These are phyloP conservation scores for Tetragonia tetragonoides DNA, from an alignment of 148 eudicot species.

Conservation along the genomic window DNA sequence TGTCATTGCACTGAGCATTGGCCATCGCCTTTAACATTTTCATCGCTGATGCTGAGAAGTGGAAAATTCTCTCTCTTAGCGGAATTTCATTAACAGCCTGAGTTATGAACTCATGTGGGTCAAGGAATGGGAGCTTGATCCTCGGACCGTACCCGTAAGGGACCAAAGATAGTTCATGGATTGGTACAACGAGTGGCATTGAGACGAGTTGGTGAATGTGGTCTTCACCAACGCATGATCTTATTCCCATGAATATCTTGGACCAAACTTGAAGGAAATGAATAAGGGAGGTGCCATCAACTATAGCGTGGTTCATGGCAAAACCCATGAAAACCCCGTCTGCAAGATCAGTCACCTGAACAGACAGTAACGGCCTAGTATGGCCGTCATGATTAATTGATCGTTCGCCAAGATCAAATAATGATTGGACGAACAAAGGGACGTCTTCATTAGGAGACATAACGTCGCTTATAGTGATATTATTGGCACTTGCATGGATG, in stretches of 20 bases:
- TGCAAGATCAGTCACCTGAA: conserved; percentile 57
- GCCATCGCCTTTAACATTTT: conserved; percentile 45
- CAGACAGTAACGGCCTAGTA: conserved; percentile 34
- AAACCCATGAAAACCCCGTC: conserved; percentile 55
- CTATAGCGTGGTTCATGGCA: conserved; percentile 47
- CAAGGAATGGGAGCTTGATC: conserved; percentile 34
- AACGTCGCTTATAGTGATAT: conserved; percentile 24
- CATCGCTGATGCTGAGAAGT: conserved; percentile 46
- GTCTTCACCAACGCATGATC: not conserved
- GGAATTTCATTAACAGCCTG: not conserved
- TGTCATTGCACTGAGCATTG: conserved; percentile 8
- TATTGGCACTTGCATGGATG: conserved; percentile 32
- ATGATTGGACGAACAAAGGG: conserved; percentile 27
- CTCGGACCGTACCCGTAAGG: conserved; percentile 28
- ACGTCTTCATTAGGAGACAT: conserved; percentile 21
- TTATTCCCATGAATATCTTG: conserved; percentile 15
- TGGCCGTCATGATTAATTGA: conserved; percentile 46
- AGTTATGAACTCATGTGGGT: conserved; percentile 30
- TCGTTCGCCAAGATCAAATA: conserved; percentile 28
- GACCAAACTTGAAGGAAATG: conserved; percentile 51
- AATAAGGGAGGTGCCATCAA: conserved; percentile 53
- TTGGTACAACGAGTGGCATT: not conserved
- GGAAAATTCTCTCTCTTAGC: conserved; percentile 56
- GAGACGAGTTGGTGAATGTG: not conserved
- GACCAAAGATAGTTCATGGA: not conserved